Base-by-base conservation (phyloP, 225 moss, liverwort and hornwort species). In the Physcomitrium patens region DNA sequence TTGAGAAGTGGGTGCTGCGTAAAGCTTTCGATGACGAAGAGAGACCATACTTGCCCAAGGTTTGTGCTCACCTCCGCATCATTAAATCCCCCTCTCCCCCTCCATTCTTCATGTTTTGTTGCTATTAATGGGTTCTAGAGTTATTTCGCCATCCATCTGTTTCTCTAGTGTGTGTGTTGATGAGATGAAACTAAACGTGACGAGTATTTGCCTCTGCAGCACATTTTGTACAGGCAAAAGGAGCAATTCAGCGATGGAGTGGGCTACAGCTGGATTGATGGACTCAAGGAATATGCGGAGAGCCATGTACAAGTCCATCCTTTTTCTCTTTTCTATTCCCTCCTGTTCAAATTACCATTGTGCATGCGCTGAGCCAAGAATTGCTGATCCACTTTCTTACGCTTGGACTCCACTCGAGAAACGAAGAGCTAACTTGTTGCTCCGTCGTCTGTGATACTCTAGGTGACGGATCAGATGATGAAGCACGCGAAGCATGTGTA, bases 211-310 rank as follows among this genome's bases (percentile, higher is more conserved):
- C 52, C 42, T 48, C 50, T 70, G 78, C 90, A 90, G 90, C 92
- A 93, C 37, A 93, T 93, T 23, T 78, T 93, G 15, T 93, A 93
- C 78, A 83, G 92, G 50, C 92, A 93, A 18, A 93, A 93, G 83
- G 92, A 93, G 81, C 92, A 93, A 45, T 93, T 93, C 75, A 93
- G 92, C 69, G 92, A 93, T 60, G 92, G 92, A 43, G 92, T 93
- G 16, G 92, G 92, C 26, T 93, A 93, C 78, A 86, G 92, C 59
- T 93, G 92, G 92, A 93, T 93, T 74, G 90, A 91, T 61, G 90
- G 89, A 12, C 86, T 93, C 63, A 93, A 93, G 73, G 81, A 52
- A 41, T 81, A 84, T 46, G 91, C 89, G 0, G 85, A 78, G 1
- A 63, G 24, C 26, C 78, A 90, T 67, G 92, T 81, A 76, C 10